A percentile compares a stretch with the other conserved stretches of the same genome.
Conservation (phyloP, 352 stramenopile species). For the Phytophthora pini region DNA sequence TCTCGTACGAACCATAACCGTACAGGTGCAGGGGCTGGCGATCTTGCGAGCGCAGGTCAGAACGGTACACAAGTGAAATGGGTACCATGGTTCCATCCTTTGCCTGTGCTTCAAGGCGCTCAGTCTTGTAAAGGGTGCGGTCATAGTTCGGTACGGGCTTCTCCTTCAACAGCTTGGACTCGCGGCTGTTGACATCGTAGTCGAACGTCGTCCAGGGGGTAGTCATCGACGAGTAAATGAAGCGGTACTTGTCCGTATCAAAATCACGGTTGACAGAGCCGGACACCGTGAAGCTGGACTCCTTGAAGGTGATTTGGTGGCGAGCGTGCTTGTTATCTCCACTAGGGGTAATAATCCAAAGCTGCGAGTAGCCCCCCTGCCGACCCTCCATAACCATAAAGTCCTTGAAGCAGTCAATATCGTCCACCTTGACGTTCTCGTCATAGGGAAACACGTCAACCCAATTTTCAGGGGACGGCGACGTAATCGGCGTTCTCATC, state of each 20-base stretch:
- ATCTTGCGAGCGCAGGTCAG: conserved; percentile 61
- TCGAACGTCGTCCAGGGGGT: conserved; percentile 90
- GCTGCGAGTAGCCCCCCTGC: conserved; percentile 85
- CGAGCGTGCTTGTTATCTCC: conserved; percentile 52
- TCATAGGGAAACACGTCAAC: conserved; percentile 89
- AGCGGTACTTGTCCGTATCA: conserved; percentile 88
- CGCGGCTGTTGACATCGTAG: conserved; percentile 72
- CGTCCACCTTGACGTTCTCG: conserved; percentile 82
- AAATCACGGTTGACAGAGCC: conserved; percentile 87
- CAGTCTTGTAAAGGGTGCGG: conserved; percentile 90
- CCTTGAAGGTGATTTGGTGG: conserved; percentile 86
- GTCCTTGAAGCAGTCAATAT: conserved; percentile 88
- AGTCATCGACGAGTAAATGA: conserved; percentile 94
- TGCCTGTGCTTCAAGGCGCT: conserved; percentile 89
- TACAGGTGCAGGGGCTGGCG: conserved; percentile 91
- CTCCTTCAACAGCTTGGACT: conserved; percentile 91
- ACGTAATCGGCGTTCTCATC: conserved; percentile 68
- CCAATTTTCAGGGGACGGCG: conserved; percentile 78
- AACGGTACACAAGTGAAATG: conserved; percentile 86
- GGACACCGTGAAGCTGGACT: conserved; percentile 91
- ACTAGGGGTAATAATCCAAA: conserved; percentile 84
- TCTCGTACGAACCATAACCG: conserved; percentile 97
- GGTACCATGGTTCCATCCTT: conserved; percentile 88
- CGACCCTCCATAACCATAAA: conserved; percentile 89
- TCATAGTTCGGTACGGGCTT: conserved; percentile 94